These are phyloP conservation scores for Pyricularia sp. DNA, from an alignment of 2,329 filamentous ascomycete species.

Conservation along the genomic window DNA sequence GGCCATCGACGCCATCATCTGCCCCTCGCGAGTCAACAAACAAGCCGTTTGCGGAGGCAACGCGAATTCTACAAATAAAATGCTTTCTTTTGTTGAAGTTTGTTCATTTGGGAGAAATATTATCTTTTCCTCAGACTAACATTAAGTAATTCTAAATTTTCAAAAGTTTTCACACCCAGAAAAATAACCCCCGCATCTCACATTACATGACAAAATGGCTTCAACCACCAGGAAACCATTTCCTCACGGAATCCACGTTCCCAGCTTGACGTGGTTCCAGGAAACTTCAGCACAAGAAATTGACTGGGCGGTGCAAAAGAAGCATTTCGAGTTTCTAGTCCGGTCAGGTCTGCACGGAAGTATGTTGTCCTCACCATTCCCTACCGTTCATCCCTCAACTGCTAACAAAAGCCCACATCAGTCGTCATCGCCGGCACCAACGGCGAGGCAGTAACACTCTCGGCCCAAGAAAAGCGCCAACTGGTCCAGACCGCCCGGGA, in stretches of 20 bases:
- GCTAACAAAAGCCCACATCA: conserved; percentile 10
- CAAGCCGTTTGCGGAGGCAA: not conserved
- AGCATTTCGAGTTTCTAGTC: conserved; percentile 44
- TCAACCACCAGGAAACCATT: not conserved
- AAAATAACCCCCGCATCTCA: not conserved
- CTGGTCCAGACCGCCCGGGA: conserved; percentile 53
- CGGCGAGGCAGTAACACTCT: conserved; percentile 63
- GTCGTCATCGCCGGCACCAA: conserved; percentile 65
- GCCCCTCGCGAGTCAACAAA: not conserved
- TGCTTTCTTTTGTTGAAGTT: not conserved
- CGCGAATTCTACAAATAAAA: not conserved
- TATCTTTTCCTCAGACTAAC: not conserved
- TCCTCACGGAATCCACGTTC: conserved; percentile 46
- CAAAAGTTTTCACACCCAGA: not conserved
- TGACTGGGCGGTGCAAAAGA: conserved; percentile 43
- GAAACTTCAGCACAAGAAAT: conserved; percentile 33
- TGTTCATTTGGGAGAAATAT: not conserved
- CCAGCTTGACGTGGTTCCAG: conserved; percentile 46
- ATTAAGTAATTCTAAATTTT: not conserved
- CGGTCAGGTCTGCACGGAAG: conserved; percentile 41
- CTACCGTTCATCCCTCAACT: conserved; percentile 7
- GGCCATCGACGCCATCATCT: not conserved
- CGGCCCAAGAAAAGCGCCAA: conserved; percentile 50
- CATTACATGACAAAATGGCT: not conserved
- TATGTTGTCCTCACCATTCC: conserved; percentile 13